Base-by-base conservation (phyloP, 1,284 basidiomycete species). In the Ustilago nuda region DNA sequence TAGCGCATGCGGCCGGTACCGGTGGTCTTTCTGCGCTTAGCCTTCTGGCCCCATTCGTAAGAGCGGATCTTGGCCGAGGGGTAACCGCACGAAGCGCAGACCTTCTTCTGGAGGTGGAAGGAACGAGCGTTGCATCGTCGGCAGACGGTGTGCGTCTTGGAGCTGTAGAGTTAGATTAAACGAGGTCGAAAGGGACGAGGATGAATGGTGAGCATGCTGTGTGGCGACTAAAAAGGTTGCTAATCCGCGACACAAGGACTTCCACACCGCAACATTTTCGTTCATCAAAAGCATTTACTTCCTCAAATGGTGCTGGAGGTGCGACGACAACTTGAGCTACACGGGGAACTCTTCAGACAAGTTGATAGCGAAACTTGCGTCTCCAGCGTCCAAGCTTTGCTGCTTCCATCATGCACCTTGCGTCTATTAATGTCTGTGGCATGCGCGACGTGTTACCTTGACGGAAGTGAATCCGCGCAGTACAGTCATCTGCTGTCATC, bases 11-110 rank as follows among this genome's bases (percentile, higher is more conserved):
- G 91, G 81, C 96, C 96, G 82, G 96, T 95, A 82, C 96, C 96
- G 79, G 95, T 89, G 75, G 95, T 97, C 92, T 97, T 96, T 91
- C 96, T 92, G 89, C 96, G 92, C 92, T 98, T 98, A 71, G 95
- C 96, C 91, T 99, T 99, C 87, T 92, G 90, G 82, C 94, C 94
- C 96, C 96, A 99, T 89, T 98, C 93, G 89, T 92, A 98, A 84
- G 93, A 95, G 86, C 96, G 92, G 85, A 95, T 89, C 89, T 95
- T 98, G 76, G 96, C 95, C 68, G 94, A 89, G 64, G 96, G 96
- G 89, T 95, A 98, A 68, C 96, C 97, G 87, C 97, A 98, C 87
- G 94, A 92, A 59, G 92, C 93, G 88, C 96, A 99, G 79, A 92
- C 94, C 90, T 97, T 94, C 90, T 98, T 93, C 89, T 98, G 95